Evolutionary conservation across 2,329 filamentous ascomycete species (phyloP), one percentile per base, ranked within the genome.

Genomic region (Taxawa tesnikishii): DNA sequence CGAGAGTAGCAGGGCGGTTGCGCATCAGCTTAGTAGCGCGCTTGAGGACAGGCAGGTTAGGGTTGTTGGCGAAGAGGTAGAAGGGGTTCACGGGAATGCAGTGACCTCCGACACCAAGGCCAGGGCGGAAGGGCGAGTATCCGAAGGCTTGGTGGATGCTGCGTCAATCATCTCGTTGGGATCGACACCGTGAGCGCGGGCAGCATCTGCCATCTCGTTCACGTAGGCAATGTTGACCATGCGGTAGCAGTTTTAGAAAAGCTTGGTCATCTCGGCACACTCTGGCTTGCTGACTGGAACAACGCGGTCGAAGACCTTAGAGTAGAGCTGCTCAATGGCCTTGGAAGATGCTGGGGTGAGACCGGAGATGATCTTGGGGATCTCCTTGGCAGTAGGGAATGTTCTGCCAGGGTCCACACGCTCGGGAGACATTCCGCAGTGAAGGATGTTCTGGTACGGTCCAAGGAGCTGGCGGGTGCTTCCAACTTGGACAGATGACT

Each of bases 231-330:
- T 42, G 33, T 39, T 40, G 29, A 43, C 35, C 41, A 43, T 43
- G 15, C 41, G 32, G 44, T 71, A 66, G 43, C 68, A 73, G 44
- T 72, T 73, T 38, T 72, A 68, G 43, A 70, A 73, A 9, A 73
- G 50, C 49, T 73, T 73, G 39, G 61, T 67, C 65, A 72, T 70
- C 47, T 72, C 68, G 2, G 68, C 68, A 1, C 70, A 66, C 42
- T 73, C 68, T 2, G 68, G 67, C 17, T 48, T 51, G 8, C 63
- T 65, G 17, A 71, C 67, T 0, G 61, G 55, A 5, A 70, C 54
- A 5, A 71, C 52, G 0, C 49, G 45, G 30, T 67, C 53, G 38
- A 70, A 71, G 2, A 60, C 63, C n/a, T 48, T 43, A 3, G 51
- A 51, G 44, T 72, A 72, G 4, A 71, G 46, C 5, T 47, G 42